Evolutionary conservation across 2,329 filamentous ascomycete genomes (phyloP), one percentile per base, ranked within the genome.

Genomic region (Aspergillus floridensis): DNA sequence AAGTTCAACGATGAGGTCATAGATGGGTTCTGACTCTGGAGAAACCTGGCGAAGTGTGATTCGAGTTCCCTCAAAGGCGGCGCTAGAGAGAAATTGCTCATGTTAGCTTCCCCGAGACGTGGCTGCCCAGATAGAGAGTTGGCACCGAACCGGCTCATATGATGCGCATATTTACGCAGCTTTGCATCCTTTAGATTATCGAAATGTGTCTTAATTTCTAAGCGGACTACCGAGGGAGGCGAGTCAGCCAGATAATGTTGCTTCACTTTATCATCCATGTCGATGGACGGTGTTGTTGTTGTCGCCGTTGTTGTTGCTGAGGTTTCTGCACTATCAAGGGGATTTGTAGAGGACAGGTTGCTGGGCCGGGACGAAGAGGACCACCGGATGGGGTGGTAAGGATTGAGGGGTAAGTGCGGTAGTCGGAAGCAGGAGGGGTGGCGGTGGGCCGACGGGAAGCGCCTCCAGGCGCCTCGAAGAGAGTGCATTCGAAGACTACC

Each of bases 141-240:
- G 63, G 81, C 68, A 55, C 48, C 62, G 56, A 56, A 91, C 89
- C 84, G 86, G 84, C 88, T 91, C 73, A 96, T 91, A 72, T 88
- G 92, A 78, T 97, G 93, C 64, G 93, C 90, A 82, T 97, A 97
- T 72, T 90, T 88, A 80, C 93, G 92, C 80, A 96, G 86, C 73
- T 89, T 76, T 49, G 72, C 71, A 59, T 80, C 74, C 41, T 76
- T 76, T 49, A 82, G 70, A 6, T 76, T 86, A 57, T 93, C 89
- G 70, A 98, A 99, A 78, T 98, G 93, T 73, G 92, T 90, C 79
- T 92, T 92, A 74, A 98, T 95, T 74, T 92, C 88, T 53, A 99
- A 85, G 51, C 88, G 87, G 60, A 97, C 93, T 58, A 97, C 86
- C 52, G 88, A 90, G 1, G 95, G 95, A 49, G 95, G 95, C 64